Evolutionary conservation across 2,329 filamentous ascomycete genomes (phyloP).

Genomic region (Tolypocladium endophyticum): DNA sequence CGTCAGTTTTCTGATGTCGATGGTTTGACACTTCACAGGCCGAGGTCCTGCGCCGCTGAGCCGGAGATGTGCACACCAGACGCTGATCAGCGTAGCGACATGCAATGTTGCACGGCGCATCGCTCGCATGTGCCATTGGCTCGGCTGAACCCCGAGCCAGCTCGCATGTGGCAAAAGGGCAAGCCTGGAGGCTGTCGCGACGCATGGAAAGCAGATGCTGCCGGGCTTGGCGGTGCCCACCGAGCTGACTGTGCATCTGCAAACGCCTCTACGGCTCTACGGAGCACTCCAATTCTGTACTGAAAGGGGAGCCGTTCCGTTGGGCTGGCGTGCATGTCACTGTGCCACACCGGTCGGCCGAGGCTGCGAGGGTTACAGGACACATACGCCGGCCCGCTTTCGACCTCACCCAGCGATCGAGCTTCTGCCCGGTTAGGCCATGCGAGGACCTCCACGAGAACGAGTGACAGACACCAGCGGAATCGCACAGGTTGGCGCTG

Average conservation of each 20-base stretch:
- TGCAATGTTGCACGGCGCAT: neutral
- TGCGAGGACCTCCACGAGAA: neutral
- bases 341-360: neutral
- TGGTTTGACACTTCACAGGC: constrained; percentile 13
- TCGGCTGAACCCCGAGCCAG: neutral
- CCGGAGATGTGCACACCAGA: neutral
- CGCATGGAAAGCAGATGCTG: neutral
- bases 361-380: neutral
- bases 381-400: neutral
- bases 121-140: neutral
- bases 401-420: neutral
- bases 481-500: too few species aligned
- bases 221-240: neutral
- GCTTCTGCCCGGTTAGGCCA: neutral
- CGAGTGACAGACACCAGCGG: neutral
- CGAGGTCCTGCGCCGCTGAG: neutral
- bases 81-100: neutral
- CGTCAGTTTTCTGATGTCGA: constrained; percentile 30
- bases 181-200: neutral
- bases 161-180: neutral
- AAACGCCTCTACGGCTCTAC: neutral
- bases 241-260: neutral
- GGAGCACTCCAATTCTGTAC: too few species aligned
- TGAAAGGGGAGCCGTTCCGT: neutral
- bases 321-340: neutral